A percentile compares a stretch with the other conserved stretches of the same genome.
phyloP scores from a whole-genome alignment of 1,139 yeast genomes.

The Protomyces inouyei region DNA sequence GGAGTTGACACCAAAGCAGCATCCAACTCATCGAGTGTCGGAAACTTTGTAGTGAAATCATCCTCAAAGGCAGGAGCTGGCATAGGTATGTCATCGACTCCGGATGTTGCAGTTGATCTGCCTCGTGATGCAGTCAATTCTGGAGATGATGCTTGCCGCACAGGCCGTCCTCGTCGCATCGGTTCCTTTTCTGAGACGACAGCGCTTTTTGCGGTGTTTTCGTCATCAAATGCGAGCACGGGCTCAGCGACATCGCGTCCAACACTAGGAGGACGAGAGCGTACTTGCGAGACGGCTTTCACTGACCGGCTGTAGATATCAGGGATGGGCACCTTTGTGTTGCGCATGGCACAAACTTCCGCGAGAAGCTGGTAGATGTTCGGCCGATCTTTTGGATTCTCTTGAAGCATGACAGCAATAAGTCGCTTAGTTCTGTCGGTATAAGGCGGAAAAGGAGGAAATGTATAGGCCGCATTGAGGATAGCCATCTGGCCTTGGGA shows the following conservation, averaged over 20 bases:
- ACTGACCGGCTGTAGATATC: slow-evolving; percentile 27
- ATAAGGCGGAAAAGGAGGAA: slow-evolving; percentile 48
- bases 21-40: slow-evolving; percentile 15
- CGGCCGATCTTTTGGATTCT: slow-evolving; percentile 76
- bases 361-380: slow-evolving; percentile 75
- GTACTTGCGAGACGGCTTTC: slow-evolving; percentile 31
- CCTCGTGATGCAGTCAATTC: background rate
- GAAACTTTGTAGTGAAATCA: slow-evolving; percentile 26
- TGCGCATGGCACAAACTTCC: slow-evolving; percentile 59
- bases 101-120: background rate
- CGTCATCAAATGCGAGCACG: slow-evolving; percentile 6
- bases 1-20: background rate
- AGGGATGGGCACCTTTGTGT: slow-evolving; percentile 50
- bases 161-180: slow-evolving; percentile 32
- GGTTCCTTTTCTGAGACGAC: slow-evolving; percentile 13
- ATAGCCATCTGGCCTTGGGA: slow-evolving; percentile 66
- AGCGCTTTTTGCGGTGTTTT: slow-evolving; percentile 15
- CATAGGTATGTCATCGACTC: background rate
- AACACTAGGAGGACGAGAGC: slow-evolving; percentile 30
- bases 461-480: slow-evolving; percentile 55
- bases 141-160: slow-evolving; percentile 24
- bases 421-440: slow-evolving; percentile 40
- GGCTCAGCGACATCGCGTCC: slow-evolving; percentile 31
- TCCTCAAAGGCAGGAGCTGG: slow-evolving; percentile 14
- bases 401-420: slow-evolving; percentile 72